These are phyloP conservation scores for Quercus ilex DNA, from an alignment of 306 rosid genomes.

Conservation along the genomic window DNA sequence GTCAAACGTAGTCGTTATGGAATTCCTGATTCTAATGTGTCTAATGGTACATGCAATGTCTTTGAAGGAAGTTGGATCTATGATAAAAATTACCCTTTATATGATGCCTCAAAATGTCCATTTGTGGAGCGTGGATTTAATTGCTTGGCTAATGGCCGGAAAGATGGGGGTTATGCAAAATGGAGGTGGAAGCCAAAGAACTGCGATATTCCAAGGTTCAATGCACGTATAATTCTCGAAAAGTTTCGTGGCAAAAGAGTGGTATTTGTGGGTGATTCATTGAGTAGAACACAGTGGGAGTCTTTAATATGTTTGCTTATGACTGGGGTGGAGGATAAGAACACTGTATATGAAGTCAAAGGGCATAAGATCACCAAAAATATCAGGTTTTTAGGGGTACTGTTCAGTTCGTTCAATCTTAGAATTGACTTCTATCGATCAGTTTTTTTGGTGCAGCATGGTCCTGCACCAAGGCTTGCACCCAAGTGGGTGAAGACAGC, in stretches of 20 bases:
- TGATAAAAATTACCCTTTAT: conserved; percentile 73
- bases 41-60: conserved; percentile 48
- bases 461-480: conserved; percentile 43
- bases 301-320: conserved; percentile 76
- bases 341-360: conserved; percentile 71
- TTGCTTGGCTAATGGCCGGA: conserved; percentile 83
- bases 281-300: conserved; percentile 97
- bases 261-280: conserved; percentile 84
- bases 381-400: conserved; percentile 67
- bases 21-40: conserved; percentile 22
- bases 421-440: conserved; percentile 84
- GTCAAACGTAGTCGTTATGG: conserved; percentile 30
- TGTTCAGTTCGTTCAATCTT: conserved; percentile 50
- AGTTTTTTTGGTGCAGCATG: conserved; percentile 63
- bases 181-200: conserved; percentile 81
- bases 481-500: conserved; percentile 67
- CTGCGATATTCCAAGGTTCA: conserved; percentile 73
- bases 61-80: conserved; percentile 77
- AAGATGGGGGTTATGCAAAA: conserved; percentile 56
- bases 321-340: conserved; percentile 80
- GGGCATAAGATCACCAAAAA: conserved; percentile 63
- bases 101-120: conserved; percentile 71
- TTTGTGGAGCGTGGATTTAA: conserved; percentile 72
- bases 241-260: conserved; percentile 72
- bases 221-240: conserved; percentile 44